Percentiles rank a stretch among this genome's conserved stretches.
Conservation (phyloP, 192 early-diverging fungal genomes). For the Coemansia sp. region DNA sequence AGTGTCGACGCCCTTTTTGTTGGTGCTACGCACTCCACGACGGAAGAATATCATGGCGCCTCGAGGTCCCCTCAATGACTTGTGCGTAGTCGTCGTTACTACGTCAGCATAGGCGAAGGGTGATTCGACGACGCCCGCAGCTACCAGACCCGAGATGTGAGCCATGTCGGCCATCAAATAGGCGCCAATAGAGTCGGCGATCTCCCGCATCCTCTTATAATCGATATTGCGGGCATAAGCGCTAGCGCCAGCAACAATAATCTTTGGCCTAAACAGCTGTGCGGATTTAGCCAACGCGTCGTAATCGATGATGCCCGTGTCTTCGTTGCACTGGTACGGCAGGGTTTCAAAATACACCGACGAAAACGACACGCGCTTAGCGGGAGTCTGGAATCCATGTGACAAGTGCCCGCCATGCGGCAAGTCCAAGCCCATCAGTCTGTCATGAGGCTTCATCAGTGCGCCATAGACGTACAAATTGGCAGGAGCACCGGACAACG, state of each 20-base stretch:
- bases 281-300: constrained; percentile 84
- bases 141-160: constrained; percentile 91
- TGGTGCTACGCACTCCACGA: constrained; percentile 82
- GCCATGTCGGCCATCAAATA: constrained; percentile 99
- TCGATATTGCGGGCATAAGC: constrained; percentile 97
- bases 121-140: constrained; percentile 83
- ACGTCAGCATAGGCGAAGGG: constrained; percentile 95
- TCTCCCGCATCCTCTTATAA: constrained; percentile 76
- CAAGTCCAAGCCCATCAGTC: constrained; percentile 98
- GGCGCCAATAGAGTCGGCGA: constrained; percentile 80
- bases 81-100: constrained; percentile 99
- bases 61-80: constrained; percentile 96
- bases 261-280: constrained; percentile 89
- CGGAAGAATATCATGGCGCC: constrained; percentile 99
- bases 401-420: constrained; percentile 99
- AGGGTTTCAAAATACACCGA: constrained; percentile 97
- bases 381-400: constrained; percentile 96
- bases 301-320: constrained; percentile 92
- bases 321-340: constrained; percentile 91
- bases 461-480: constrained; percentile 98
- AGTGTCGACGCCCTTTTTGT: constrained; percentile 90
- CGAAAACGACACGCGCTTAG: constrained; percentile 95
- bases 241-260: constrained; percentile 93
- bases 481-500: constrained; percentile 95
- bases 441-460: constrained; percentile 93